Evolutionary conservation across 305 asterid species (phyloP), one percentile per base, ranked within the genome.

Genomic region (Solanum hybrid): DNA sequence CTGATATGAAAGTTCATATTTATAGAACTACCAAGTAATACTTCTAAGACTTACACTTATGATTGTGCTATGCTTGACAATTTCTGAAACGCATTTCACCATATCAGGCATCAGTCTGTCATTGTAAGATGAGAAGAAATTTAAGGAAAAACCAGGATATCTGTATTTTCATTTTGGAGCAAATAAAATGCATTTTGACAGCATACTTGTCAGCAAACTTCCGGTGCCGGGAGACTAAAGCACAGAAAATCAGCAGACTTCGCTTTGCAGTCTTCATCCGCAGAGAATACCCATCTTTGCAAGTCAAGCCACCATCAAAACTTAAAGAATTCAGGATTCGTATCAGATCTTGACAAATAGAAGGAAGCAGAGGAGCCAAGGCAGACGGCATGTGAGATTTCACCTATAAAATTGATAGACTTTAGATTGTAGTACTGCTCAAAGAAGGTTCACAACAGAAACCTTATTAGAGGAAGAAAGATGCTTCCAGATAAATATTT

Each of bases 321-420:
- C 90, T 87, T 91, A 91, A 22, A 88, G 92, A 93, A 91, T 64
- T 90, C 89, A 93, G 90, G 87, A 93, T 71, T 80, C 45, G 71
- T 86, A 91, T 42, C 42, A 93, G 92, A 91, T 93, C 92, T 12
- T 87, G 87, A 87, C 93, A 93, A 89, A 91, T 88, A 80, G 93
- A 89, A 82, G 92, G 92, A 88, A 93, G 92, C 38, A 86, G 40
- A 85, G 93, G 92, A 89, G 90, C 92, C 92, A 93, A 90, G 89
- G 93, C 91, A 87, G 92, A 90, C 11, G 94, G 93, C 94, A 93
- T 90, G 88, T 93, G 94, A 85, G 94, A 93, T 79, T 93, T 89
- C 91, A 93, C 93, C 93, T 93, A 75, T 89, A 86, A 90, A 88
- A 90, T 36, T 32, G 78, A 86, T 60, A 86, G 71, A 35, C 64